A percentile compares a stretch with the other conserved stretches of the same genome.
Evolutionary conservation across 1,139 yeast species (phyloP).

Genomic region (Taphrina wiesneri): DNA sequence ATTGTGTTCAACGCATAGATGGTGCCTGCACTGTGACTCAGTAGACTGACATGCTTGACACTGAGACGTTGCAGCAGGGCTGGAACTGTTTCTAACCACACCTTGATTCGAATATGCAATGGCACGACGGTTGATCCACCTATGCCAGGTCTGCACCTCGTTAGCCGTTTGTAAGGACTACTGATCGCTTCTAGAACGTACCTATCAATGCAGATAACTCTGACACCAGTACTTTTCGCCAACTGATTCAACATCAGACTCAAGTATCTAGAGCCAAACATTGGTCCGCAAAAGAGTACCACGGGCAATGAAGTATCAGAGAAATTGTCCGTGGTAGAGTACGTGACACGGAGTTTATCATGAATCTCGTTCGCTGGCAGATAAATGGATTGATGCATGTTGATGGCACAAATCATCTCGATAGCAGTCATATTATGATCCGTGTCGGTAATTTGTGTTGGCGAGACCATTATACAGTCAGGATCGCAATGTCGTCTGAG

Average conservation of each 20-base stretch:
- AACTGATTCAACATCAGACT: neutral
- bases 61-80: neutral
- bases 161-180: too few species aligned
- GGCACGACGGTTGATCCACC: neutral
- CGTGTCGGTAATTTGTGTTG: neutral
- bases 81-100: neutral
- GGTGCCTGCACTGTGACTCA: neutral
- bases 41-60: neutral
- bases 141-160: neutral
- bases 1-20: slow-evolving; percentile 1
- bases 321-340: neutral
- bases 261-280: neutral
- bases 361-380: neutral
- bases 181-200: neutral
- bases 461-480: neutral
- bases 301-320: neutral
- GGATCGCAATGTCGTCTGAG: too few species aligned
- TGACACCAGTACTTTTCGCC: neutral
- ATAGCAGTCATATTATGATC: neutral
- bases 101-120: neutral
- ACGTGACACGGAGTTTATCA: neutral
- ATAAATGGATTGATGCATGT: neutral
- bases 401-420: neutral
- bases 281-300: neutral
- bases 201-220: neutral